phyloP scores from a whole-genome alignment of 495 filamentous ascomycete species.

The Pseudoneurospora amorphoporcata region DNA sequence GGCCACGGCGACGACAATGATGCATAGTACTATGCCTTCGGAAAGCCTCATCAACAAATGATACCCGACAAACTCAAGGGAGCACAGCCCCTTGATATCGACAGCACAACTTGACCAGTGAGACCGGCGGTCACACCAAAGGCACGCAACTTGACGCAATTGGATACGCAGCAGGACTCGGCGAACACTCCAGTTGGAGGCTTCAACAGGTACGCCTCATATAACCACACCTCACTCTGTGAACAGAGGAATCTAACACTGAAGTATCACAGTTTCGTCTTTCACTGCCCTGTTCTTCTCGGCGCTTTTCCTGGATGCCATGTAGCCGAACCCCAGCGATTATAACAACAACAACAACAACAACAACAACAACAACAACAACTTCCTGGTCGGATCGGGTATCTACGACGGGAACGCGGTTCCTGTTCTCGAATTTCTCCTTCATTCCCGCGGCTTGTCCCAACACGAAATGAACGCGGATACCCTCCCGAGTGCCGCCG shows the following conservation, averaged over 20 bases:
- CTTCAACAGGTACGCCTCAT: background rate
- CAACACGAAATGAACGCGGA: background rate
- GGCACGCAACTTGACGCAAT: background rate
- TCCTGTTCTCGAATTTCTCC: background rate
- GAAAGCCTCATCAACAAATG: background rate
- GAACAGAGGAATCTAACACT: background rate
- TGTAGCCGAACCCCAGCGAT: background rate
- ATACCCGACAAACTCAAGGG: background rate
- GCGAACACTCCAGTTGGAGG: background rate
- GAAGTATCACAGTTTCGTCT: background rate
- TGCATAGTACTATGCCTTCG: background rate
- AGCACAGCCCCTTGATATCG: background rate
- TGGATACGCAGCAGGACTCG: background rate
- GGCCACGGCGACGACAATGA: background rate
- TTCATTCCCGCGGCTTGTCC: background rate
- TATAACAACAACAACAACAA: background rate
- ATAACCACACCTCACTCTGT: background rate
- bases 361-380: background rate
- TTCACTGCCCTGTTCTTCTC: background rate
- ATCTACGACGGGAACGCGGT: background rate
- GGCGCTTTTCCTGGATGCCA: background rate
- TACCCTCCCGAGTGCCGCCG: background rate
- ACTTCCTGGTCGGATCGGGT: background rate
- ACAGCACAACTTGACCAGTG: background rate
- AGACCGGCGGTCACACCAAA: background rate